Percentiles rank a stretch among this genome's conserved stretches.
Conservation (phyloP, 2,329 filamentous ascomycete species). For the Elsinoe ampelina region DNA sequence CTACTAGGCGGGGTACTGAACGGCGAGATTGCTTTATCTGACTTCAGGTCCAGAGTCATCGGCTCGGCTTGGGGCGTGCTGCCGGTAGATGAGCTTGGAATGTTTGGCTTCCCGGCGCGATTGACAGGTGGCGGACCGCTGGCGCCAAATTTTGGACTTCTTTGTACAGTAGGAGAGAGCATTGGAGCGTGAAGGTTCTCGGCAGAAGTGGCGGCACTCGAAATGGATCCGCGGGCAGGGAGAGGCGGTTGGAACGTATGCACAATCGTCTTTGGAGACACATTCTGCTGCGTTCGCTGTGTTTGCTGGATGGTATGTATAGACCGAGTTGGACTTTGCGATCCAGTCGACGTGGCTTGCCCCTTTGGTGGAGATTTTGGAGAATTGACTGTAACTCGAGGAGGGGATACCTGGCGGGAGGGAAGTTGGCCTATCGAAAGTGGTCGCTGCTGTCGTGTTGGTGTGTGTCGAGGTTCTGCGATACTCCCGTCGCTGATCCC, state of each 20-base stretch:
- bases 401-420: constrained; percentile 45
- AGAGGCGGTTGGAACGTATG: neutral
- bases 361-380: constrained; percentile 58
- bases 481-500: neutral
- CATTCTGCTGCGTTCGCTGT: neutral
- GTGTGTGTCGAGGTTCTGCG: constrained; percentile 23
- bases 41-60: constrained; percentile 24
- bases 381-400: constrained; percentile 59
- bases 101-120: constrained; percentile 67
- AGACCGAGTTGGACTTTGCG: constrained; percentile 13
- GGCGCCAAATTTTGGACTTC: constrained; percentile 16
- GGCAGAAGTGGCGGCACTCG: neutral
- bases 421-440: constrained; percentile 38
- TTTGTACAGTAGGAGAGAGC: constrained; percentile 3
- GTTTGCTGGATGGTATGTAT: neutral
- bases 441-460: constrained; percentile 32
- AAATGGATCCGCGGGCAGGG: neutral
- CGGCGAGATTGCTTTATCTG: constrained; percentile 47
- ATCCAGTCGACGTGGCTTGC: neutral
- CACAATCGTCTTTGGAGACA: neutral
- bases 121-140: constrained; percentile 66
- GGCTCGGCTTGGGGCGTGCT: constrained; percentile 4
- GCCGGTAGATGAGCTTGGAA: constrained; percentile 30
- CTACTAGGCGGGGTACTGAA: constrained; percentile 81
- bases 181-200: constrained; percentile 3